phyloP scores from a whole-genome alignment of 257 asterid species.

The Solanum okadae region DNA sequence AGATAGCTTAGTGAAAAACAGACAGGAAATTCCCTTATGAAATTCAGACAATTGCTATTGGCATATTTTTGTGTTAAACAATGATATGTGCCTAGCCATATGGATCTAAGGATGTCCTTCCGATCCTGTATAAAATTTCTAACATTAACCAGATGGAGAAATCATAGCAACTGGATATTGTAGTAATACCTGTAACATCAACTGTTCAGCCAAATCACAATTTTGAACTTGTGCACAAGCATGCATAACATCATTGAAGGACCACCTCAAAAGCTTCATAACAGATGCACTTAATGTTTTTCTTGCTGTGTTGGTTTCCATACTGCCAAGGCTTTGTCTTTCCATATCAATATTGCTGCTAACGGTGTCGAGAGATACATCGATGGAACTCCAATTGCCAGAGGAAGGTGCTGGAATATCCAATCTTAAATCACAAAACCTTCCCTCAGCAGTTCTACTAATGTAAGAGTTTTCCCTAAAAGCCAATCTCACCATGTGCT shows the following conservation, averaged over 20 bases:
- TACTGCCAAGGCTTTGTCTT: conserved; percentile 11
- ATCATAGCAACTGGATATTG: not conserved
- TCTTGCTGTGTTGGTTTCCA: conserved; percentile 15
- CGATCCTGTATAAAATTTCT: not conserved
- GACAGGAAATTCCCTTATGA: not conserved
- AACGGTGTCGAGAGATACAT: conserved; percentile 1
- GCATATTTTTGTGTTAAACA: not conserved
- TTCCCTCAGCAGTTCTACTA: conserved; percentile 42
- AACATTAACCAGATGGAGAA: not conserved
- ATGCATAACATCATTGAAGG: conserved; percentile 57
- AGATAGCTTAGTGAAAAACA: conserved; percentile 5
- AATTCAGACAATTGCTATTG: not conserved
- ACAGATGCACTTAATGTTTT: conserved; percentile 28
- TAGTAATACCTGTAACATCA: conserved; percentile 59
- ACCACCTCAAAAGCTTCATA: conserved; percentile 47
- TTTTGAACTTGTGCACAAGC: conserved; percentile 52
- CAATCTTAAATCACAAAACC: conserved; percentile 28
- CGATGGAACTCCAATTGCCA: conserved; percentile 15
- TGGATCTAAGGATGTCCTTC: not conserved
- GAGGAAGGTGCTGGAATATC: conserved; percentile 60
- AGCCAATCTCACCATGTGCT: conserved; percentile 52
- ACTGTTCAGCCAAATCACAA: conserved; percentile 49
- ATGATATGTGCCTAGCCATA: not conserved
- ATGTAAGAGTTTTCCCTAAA: conserved; percentile 19
- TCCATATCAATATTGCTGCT: conserved; percentile 2